phyloP scores from a whole-genome alignment of 2,329 filamentous ascomycete species.

The Mariannaea elegans region DNA sequence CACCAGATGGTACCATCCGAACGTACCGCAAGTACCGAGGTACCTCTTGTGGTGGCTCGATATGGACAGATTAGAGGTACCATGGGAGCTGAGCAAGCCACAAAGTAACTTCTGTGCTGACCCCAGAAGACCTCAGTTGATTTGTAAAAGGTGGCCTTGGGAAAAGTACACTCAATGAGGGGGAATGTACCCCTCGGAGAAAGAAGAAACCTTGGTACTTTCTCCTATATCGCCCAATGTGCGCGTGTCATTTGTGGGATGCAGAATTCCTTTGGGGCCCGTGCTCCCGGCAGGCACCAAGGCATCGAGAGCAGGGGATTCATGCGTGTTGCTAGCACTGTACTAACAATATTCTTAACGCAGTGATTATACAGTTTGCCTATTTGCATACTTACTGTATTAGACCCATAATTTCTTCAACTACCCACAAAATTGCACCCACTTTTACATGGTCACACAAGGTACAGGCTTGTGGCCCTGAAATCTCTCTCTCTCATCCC shows the following conservation, averaged over 20 bases:
- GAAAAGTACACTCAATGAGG: too few species aligned
- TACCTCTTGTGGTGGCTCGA: constrained; percentile 13
- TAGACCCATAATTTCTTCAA: constrained; percentile 1
- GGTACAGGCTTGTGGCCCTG: constrained; percentile 19
- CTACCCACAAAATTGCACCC: constrained; percentile 2
- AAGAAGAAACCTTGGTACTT: constrained; percentile 11
- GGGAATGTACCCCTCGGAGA: too few species aligned
- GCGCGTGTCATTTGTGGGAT: background rate
- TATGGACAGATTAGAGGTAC: background rate
- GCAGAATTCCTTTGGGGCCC: background rate
- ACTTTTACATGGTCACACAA: constrained; percentile 7
- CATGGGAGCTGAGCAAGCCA: constrained; percentile 5
- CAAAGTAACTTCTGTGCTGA: constrained; percentile 4
- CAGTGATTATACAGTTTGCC: background rate
- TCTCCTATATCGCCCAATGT: constrained; percentile 1
- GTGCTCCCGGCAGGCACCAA: constrained; percentile 12
- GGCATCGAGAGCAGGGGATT: constrained; percentile 16
- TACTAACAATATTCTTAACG: background rate
- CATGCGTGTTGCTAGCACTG: background rate
- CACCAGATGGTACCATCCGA: constrained; percentile 22
- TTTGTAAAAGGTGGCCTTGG: background rate
- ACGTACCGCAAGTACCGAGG: constrained; percentile 22
- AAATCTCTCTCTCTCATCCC: constrained; percentile 38
- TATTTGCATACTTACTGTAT: background rate
- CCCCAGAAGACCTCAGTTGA: background rate